Evolutionary conservation across 805 yeast species (phyloP), one percentile per base, ranked within the genome.

Genomic region (Candida maris): DNA sequence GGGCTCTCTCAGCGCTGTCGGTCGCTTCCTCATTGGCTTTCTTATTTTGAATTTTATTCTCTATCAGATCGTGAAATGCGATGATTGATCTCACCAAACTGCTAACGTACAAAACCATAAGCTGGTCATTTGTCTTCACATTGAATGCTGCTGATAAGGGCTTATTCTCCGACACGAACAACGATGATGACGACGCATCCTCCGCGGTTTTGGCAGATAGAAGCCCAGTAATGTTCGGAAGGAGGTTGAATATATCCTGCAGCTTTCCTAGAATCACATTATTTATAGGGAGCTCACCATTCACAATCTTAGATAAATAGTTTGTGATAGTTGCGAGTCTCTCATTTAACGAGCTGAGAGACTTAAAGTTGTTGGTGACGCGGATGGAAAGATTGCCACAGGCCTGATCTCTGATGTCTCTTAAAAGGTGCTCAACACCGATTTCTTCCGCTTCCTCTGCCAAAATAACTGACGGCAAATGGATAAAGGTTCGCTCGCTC

Each of bases 371-470:
- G 56, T 85, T 83, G 12, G 97, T 88, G 37, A 93, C 79, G 56
- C 82, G 79, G 35, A 89, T 77, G 3, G 97, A 81, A 41, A 93
- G 73, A 32, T 82, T 82, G 7, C 98, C 98, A 10, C 96, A 94
- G 7, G 97, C 96, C 52, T 89, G 96, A 57, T 91, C 97, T 54
- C 97, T 78, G 17, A 88, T 87, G 56, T 93, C 98, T 56, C 97
- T 80, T 42, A 93, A 65, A 42, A 93, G 65, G 60, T 93, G 99
- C 62, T 93, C 99, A 10, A 93, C 99, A 44, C 98, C 99, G 49
- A 93, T 93, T 64, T 93, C 99, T 64, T 93, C 99, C 7, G 98
- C 98, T 59, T 93, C 99, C 58, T 93, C 98, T 3, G 99, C 99
- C 58, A 85, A 91, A 46, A 94, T 87, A 19, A 77, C 70, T 10